Percentiles rank a stretch among this genome's conserved stretches.
phyloP scores from a whole-genome alignment of 208 protist species.

The Acanthamoeba quina region DNA sequence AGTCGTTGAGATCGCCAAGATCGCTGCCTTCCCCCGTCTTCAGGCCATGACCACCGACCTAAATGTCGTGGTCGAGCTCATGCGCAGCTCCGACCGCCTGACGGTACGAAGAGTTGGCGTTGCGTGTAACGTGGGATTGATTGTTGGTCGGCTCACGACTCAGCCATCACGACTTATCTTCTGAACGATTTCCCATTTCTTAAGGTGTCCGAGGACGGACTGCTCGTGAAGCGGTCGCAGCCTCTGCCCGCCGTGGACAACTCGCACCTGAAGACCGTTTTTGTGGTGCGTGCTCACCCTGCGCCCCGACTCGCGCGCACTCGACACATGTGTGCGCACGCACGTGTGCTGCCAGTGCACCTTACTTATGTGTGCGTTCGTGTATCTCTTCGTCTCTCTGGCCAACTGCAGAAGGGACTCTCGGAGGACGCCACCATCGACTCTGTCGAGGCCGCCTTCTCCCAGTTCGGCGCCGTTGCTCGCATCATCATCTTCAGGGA shows the following conservation, averaged over 20 bases:
- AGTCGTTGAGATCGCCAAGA: constrained; percentile 37
- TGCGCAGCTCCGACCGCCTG: constrained; percentile 38
- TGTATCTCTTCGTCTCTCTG: background rate
- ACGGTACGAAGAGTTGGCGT: background rate
- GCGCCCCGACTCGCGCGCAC: background rate
- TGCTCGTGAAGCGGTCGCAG: constrained; percentile 1
- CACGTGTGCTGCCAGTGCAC: background rate
- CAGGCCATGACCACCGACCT: constrained; percentile 12
- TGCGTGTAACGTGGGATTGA: background rate
- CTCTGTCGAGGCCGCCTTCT: constrained; percentile 15
- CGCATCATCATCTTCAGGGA: constrained; percentile 40
- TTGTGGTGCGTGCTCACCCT: constrained; percentile 23
- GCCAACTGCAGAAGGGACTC: constrained; percentile 58
- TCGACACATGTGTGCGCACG: background rate
- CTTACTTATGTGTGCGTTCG: background rate
- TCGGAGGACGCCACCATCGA: constrained; percentile 55
- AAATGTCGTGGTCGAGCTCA: background rate
- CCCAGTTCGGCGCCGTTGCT: background rate
- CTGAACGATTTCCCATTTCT: background rate
- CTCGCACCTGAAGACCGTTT: constrained; percentile 12
- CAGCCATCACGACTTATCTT: background rate
- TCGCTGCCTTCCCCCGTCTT: constrained; percentile 54
- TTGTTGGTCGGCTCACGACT: background rate
- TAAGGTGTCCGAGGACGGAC: constrained; percentile 46
- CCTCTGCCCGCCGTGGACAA: constrained; percentile 47